Base-by-base conservation (phyloP, 495 filamentous ascomycete genomes). In the Penicillium daleae region DNA sequence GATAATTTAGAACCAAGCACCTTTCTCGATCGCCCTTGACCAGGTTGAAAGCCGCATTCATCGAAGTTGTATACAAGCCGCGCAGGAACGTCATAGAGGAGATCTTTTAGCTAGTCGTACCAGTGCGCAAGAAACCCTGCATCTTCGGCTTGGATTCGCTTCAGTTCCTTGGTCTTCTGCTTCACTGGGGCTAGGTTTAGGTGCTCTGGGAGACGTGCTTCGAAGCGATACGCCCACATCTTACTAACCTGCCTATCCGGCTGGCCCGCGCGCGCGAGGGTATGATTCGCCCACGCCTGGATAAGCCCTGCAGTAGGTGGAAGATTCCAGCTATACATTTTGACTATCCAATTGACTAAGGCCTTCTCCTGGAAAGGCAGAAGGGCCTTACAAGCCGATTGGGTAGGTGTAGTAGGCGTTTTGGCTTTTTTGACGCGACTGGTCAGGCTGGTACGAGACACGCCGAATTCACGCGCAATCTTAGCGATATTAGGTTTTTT, bases 11-110 rank as follows among this genome's bases (percentile, higher is more conserved):
- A 3, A 10, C 51, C 51, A 35, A 54, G 21, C n/a, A 54, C 51
- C 5, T 35, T 54, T 22, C 51, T 7, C 12, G 27, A 17, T 54
- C 31, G 51, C 3, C 51, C 51, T 54, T 54, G 13, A 35, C 51
- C 27, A 32, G 51, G 51, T 54, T 54, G 13, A 35, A 54, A 54
- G 4, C 51, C 51, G n/a, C 51, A 54, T 54, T 54, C 27, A 35
- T 54, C 51, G 51, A 54, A 54, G 51, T 33, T 54, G 8, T 54
- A 54, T 35, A 54, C 51, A 19, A 54, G 51, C 27, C 51, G 51
- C 4, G 51, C 27, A 12, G 51, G 51, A 26, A 35, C n/a, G 31
- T 54, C 13, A 32, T 54, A 4, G 51, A 54, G 27, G 12, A 54
- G 4, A 22, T 0, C n/a, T 35, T 19, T 1, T 3, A 54, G 51